Evolutionary conservation across 805 yeast genomes (phyloP).

Genomic region (Ogataea methylovora): DNA sequence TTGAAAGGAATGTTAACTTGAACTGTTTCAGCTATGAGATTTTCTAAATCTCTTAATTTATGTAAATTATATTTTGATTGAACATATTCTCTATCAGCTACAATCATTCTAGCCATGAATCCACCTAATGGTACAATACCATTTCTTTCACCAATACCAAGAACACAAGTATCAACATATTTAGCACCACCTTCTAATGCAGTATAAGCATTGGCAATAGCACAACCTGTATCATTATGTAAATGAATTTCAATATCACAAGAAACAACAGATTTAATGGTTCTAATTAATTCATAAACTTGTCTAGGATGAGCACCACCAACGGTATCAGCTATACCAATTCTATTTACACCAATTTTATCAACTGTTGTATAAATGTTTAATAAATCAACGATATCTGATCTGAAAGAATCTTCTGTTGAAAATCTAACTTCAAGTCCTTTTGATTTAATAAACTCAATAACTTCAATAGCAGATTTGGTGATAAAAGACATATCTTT

Average conservation of each 20-base stretch:
- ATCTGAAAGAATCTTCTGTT: constrained; percentile 54
- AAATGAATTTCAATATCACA: constrained; percentile 58
- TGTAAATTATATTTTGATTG: constrained; percentile 48
- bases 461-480: constrained; percentile 49
- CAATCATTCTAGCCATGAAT: constrained; percentile 57
- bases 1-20: constrained; percentile 54
- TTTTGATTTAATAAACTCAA: constrained; percentile 52
- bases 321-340: constrained; percentile 58
- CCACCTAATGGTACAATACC: constrained; percentile 59
- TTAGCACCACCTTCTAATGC: constrained; percentile 59
- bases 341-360: constrained; percentile 54
- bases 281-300: constrained; percentile 51
- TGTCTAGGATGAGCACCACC: constrained; percentile 62
- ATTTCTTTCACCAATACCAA: constrained; percentile 59
- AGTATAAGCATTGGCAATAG: constrained; percentile 55
- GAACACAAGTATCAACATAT: constrained; percentile 49
- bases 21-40: constrained; percentile 51
- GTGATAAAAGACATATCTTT: constrained; percentile 56
- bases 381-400: constrained; percentile 51
- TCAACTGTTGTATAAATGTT: constrained; percentile 55
- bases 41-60: constrained; percentile 51
- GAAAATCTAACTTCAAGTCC: constrained; percentile 53
- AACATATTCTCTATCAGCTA: constrained; percentile 52
- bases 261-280: constrained; percentile 46
- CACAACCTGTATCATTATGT: constrained; percentile 60